Base-by-base conservation (phyloP, 495 filamentous ascomycete genomes). In the Daldinia grandis region DNA sequence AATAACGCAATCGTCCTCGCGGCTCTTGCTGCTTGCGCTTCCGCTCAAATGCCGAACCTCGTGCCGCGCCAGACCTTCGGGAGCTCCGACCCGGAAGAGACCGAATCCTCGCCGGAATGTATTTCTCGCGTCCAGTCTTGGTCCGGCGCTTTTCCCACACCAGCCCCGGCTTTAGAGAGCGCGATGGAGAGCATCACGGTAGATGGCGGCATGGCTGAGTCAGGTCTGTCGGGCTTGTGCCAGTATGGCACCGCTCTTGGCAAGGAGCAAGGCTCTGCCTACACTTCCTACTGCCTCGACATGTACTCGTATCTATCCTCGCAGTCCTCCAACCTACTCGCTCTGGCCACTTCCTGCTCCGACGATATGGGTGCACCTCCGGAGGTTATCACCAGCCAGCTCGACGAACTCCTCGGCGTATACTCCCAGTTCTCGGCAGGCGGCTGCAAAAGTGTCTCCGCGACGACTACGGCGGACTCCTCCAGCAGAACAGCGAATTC, bases 391-490 rank as follows among this genome's bases (percentile, higher is more conserved):
- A 56, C 53, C 15, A 56, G 53, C 30, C 28, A 73, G 65, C 56
- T 68, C 9, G 35, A 9, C 19, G 49, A 73, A 51, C 19, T 65
- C 15, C 40, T 73, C 3, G n/a, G 27, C 27, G 42, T 65, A 2
- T 73, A 73, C 65, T 73, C 70, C 15, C 55, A 61, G 31, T 73
- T 73, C 57, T 60, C 64, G 1, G 70, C 57, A n/a, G 69, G 55
- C 9, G 65, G 56, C 7, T 73, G 70, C 33, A 27, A 31, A 14
- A 30, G 15, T 1, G 33, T 54, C 15, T 24, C 54, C 7, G 42
- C 42, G 42, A 47, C 42, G 19, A 35, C 51, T 0, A 40, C 58
- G n/a, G 62, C 58, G 25, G 28, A 5, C 3, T 38, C 40, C n/a
- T 33, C 38, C 24, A 33, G 28, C 38, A 27, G 10, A 17, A 31